Evolutionary conservation across 805 yeast genomes (phyloP), one percentile per base, ranked within the genome.

Genomic region (Saccharomycopsis oosterbeekiorum): DNA sequence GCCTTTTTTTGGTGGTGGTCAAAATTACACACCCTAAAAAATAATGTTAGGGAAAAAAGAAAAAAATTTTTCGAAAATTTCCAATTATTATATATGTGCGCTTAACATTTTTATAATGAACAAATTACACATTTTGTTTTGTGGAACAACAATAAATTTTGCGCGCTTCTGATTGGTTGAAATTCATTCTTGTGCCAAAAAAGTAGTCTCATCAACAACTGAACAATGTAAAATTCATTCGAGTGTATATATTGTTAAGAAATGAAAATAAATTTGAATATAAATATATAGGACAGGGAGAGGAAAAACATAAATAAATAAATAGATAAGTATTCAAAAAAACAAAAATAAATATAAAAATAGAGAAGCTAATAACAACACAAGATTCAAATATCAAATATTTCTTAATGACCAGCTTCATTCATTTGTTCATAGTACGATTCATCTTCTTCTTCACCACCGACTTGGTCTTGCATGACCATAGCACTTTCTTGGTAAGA

Each of bases 401-500:
- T 42, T 42, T 9, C 17, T 19, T 59, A 42, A 12, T 42, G 51
- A 14, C 55, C 57, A 34, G 36, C 41, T 34, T 15, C 57, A 39
- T 34, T 60, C 61, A 34, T 58, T 60, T 55, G 61, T 6, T 56
- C 41, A 37, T 61, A 47, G 51, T 59, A 63, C 24, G 62, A 64
- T 17, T 64, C 65, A n/a, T 59, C 59, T 41, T 60, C 62, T 15
- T 60, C 40, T 17, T 43, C 58, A n/a, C 53, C 60, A 26, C 15
- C 37, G 2, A 60, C 62, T 17, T 63, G 62, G 6, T 47, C 53
- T 24, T 47, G 53, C 53, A 47, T 29, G 14, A 63, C 50, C 60
- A 59, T 51, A 24, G 56, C 58, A 29, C 54, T 70, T 64, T 85
- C 88, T 71, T 84, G 89, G 14, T 80, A 89, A 24, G 87, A 79